Conservation (phyloP, 1,284 basidiomycete genomes). For the Ustilago shanxiensis region DNA sequence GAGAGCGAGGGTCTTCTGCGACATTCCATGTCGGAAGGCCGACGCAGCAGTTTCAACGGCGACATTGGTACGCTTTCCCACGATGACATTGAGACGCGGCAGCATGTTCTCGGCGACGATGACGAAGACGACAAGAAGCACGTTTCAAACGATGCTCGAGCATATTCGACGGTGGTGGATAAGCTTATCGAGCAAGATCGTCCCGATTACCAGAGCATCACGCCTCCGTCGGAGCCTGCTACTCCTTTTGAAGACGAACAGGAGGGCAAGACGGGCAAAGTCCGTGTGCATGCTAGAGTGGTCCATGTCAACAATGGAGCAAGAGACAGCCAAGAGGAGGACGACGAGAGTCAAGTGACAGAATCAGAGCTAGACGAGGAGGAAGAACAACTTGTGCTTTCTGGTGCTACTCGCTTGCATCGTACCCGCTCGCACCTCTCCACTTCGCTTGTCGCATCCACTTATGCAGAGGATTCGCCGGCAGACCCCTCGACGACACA, state of each 20-base stretch:
- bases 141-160: constrained; percentile 1
- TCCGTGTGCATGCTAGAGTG: constrained; percentile 35
- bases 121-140: constrained; percentile 19
- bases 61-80: constrained; percentile 4
- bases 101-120: constrained; percentile 35
- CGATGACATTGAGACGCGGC: constrained; percentile 3
- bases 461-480: constrained; percentile 14
- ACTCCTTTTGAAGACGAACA: constrained; percentile 10
- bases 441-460: constrained; percentile 12
- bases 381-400: constrained; percentile 50
- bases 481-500: background rate
- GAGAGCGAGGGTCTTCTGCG: constrained; percentile 40
- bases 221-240: constrained; percentile 31
- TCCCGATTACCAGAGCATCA: constrained; percentile 43
- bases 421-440: constrained; percentile 51
- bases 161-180: constrained; percentile 14
- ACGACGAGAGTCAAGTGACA: constrained; percentile 40
- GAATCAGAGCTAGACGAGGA: constrained; percentile 57
- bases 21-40: constrained; percentile 4
- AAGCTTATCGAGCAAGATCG: constrained; percentile 41
- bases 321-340: constrained; percentile 16
- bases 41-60: background rate
- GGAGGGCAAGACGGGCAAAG: constrained; percentile 21
- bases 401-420: constrained; percentile 49
- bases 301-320: background rate